Base-by-base conservation (phyloP, 768 basidiomycete genomes). In the Panaeolus cyanescens region DNA sequence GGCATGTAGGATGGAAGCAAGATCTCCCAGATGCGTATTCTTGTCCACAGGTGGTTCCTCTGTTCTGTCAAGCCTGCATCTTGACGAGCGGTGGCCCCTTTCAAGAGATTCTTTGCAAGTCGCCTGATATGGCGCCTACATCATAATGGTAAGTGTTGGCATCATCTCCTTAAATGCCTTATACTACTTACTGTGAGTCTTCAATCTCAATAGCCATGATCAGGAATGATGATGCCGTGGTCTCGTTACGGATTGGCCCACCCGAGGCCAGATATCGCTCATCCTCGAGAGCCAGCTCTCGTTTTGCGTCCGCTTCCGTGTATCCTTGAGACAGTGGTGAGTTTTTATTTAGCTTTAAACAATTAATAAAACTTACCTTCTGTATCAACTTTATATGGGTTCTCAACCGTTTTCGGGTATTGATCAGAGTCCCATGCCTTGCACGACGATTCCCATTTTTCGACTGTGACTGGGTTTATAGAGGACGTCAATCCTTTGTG, bases 181-280 rank as follows among this genome's bases (percentile, higher is more conserved):
- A 39, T 39, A n/a, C 12, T 39, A 55, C 22, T 1, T 25, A 55
- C 54, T 55, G 54, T 7, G 54, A 22, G 10, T 55, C 22, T 31
- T 68, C 65, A 8, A 68, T n/a, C 31, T 67, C 66, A 31, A 68
- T 19, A 8, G 55, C 67, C 50, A 67, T 31, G 22, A 55, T 39
- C 22, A 68, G 17, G 36, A 68, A 68, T 7, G 53, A 32, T 13
- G 57, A 30, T 8, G 62, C 60, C 40, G 54, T 67, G 19, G 59
- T 64, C 7, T 22, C n/a, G 39, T 67, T 59, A 30, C 63, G 32
- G 17, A 53, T 17, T 31, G 42, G 20, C 5, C 53, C 54, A 0
- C 59, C 59, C 9, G 28, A 19, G 5, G 17, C 32, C 8, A 60
- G 34, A 6, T 53, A 17, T 9, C 17, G 32, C 8, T 55, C 32